These are phyloP conservation scores for Conticribra guillardii DNA, from an alignment of 108 stramenopile species.

Conservation along the genomic window DNA sequence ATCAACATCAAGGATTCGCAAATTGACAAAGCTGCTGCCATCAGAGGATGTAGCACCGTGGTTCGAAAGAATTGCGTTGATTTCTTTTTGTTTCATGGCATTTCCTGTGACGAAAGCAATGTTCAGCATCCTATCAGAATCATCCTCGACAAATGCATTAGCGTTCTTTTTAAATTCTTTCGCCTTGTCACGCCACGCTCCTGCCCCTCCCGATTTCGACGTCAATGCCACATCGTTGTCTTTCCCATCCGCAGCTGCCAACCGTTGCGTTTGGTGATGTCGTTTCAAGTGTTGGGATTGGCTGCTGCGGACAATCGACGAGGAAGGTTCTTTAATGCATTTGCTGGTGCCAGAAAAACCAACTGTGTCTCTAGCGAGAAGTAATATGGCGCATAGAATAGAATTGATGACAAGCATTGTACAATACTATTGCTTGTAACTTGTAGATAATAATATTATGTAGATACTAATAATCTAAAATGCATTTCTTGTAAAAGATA, in stretches of 20 bases:
- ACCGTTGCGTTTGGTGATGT: no score
- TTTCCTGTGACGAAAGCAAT: constrained; percentile 89
- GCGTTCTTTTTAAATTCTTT: constrained; percentile 39
- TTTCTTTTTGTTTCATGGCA: constrained; percentile 82
- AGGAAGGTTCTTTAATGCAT: no score
- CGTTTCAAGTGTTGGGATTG: no score
- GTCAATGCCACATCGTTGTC: neutral
- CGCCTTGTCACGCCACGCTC: constrained; percentile 49
- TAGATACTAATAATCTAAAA: no score
- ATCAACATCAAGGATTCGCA: constrained; percentile 80
- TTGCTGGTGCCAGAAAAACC: no score
- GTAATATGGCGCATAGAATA: no score
- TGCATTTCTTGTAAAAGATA: no score
- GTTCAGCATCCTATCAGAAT: constrained; percentile 50
- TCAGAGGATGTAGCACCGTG: constrained; percentile 49
- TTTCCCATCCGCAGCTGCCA: neutral
- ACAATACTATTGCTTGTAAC: no score
- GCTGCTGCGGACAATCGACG: no score
- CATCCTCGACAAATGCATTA: constrained; percentile 5
- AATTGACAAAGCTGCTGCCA: constrained; percentile 62
- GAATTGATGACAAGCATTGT: no score
- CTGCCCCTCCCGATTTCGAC: constrained; percentile 30
- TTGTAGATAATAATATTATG: no score
- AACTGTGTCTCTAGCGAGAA: no score
- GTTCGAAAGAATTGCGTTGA: constrained; percentile 75